Evolutionary conservation across 495 filamentous ascomycete genomes (phyloP).

Genomic region (Penicillium mononematosum): DNA sequence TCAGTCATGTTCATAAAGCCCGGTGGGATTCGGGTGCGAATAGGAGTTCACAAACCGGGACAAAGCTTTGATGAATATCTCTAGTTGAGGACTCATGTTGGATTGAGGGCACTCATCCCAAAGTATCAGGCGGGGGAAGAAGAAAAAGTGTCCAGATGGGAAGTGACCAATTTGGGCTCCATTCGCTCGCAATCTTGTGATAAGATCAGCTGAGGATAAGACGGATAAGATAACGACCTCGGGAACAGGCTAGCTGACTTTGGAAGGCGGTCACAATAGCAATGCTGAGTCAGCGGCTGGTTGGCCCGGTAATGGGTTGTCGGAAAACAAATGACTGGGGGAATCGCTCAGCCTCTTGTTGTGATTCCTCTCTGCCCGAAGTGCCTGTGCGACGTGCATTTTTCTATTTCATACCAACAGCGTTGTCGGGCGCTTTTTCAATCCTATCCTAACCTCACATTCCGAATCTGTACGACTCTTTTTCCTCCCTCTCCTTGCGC

Average conservation of each 20-base stretch:
- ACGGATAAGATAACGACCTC: slow-evolving; percentile 18
- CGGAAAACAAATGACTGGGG: slow-evolving; percentile 41
- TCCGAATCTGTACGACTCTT: slow-evolving; percentile 14
- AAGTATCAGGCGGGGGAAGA: neutral
- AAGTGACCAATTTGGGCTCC: neutral
- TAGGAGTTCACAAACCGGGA: slow-evolving; percentile 38
- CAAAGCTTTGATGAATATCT: slow-evolving; percentile 42
- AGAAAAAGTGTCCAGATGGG: neutral
- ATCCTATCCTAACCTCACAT: slow-evolving; percentile 10
- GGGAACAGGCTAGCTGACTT: neutral
- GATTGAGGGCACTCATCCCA: neutral
- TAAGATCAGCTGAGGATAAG: slow-evolving; percentile 19
- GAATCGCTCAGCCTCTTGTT: slow-evolving; percentile 26
- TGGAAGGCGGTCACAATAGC: slow-evolving; percentile 26
- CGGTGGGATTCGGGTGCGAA: neutral
- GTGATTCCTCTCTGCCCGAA: slow-evolving; percentile 20
- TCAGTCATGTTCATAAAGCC: neutral
- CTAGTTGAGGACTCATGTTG: slow-evolving; percentile 31
- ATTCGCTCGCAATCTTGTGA: slow-evolving; percentile 12
- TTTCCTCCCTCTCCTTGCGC: slow-evolving; percentile 12
- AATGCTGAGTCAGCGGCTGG: slow-evolving; percentile 32
- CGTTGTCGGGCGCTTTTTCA: slow-evolving; percentile 17
- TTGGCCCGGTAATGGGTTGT: slow-evolving; percentile 46
- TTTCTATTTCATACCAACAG: slow-evolving; percentile 13
- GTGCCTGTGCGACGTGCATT: slow-evolving; percentile 8